A percentile compares a stretch with the other conserved stretches of the same genome.
Evolutionary conservation across 1,284 basidiomycete species (phyloP).

Genomic region (Cryptococcus sp.): DNA sequence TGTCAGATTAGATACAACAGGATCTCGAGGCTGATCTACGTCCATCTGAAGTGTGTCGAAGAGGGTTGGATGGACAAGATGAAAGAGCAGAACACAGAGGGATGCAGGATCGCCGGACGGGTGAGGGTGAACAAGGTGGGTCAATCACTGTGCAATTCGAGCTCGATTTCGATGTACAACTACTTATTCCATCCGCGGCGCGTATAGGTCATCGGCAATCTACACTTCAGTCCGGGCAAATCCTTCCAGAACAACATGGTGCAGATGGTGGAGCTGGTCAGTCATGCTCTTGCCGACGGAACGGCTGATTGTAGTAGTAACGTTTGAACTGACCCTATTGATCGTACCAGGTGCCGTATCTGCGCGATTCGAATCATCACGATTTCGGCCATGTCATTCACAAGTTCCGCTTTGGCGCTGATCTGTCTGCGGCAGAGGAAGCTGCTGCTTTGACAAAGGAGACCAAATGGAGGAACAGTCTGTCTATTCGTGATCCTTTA

Average conservation of each 20-base stretch:
- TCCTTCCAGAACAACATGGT: constrained; percentile 87
- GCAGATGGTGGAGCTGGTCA: constrained; percentile 81
- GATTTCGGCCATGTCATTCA: constrained; percentile 93
- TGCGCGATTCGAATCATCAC: constrained; percentile 81
- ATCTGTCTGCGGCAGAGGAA: constrained; percentile 59
- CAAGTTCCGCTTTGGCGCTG: constrained; percentile 77
- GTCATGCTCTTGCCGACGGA: too few relatives aligned
- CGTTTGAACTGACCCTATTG: background rate
- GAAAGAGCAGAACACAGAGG: constrained; percentile 87
- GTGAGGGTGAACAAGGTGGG: constrained; percentile 93
- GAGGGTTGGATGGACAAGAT: constrained; percentile 96
- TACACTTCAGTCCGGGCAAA: constrained; percentile 78
- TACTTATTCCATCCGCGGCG: background rate
- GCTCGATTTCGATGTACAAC: background rate
- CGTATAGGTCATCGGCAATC: constrained; percentile 67
- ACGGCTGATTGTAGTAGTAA: background rate
- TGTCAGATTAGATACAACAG: background rate
- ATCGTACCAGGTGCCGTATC: constrained; percentile 68
- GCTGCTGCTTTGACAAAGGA: constrained; percentile 63
- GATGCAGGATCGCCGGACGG: constrained; percentile 88
- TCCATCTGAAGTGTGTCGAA: constrained; percentile 69
- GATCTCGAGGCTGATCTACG: background rate
- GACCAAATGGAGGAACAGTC: constrained; percentile 64
- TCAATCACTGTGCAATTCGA: background rate
- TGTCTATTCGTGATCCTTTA: constrained; percentile 82